Evolutionary conservation across 306 rosid species (phyloP).

Genomic region (Citrullus mucosospermus): DNA sequence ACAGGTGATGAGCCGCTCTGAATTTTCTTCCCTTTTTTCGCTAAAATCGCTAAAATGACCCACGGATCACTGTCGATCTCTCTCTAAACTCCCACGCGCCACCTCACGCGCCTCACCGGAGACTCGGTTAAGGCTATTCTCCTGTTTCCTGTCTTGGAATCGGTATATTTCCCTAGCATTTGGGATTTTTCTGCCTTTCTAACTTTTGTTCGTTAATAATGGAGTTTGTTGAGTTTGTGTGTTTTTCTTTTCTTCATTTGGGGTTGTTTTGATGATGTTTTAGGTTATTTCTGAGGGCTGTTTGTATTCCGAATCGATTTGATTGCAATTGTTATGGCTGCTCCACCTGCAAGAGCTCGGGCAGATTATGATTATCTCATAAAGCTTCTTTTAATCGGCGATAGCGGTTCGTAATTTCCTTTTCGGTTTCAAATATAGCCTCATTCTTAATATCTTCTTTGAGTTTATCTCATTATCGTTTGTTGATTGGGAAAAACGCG

Average conservation of each 20-base stretch:
- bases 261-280: slow-evolving; percentile 15
- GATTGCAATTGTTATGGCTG: slow-evolving; percentile 53
- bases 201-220: neutral
- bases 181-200: neutral
- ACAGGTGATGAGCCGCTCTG: slow-evolving; percentile 21
- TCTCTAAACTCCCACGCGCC: slow-evolving; percentile 24
- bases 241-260: neutral
- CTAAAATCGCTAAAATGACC: neutral
- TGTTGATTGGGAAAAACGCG: neutral
- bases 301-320: neutral
- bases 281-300: neutral
- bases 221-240: neutral
- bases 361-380: slow-evolving; percentile 97
- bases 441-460: neutral
- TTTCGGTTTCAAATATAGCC: neutral
- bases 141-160: slow-evolving; percentile 24
- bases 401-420: slow-evolving; percentile 45
- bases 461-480: neutral
- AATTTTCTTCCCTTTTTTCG: neutral
- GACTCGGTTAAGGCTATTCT: slow-evolving; percentile 14
- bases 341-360: slow-evolving; percentile 97
- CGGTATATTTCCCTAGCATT: neutral
- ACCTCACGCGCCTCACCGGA: slow-evolving; percentile 22
- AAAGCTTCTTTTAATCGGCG: slow-evolving; percentile 92
- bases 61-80: slow-evolving; percentile 5